Evolutionary conservation across 2,329 filamentous ascomycete species (phyloP).

Genomic region (Dactylonectria estremocensis): DNA sequence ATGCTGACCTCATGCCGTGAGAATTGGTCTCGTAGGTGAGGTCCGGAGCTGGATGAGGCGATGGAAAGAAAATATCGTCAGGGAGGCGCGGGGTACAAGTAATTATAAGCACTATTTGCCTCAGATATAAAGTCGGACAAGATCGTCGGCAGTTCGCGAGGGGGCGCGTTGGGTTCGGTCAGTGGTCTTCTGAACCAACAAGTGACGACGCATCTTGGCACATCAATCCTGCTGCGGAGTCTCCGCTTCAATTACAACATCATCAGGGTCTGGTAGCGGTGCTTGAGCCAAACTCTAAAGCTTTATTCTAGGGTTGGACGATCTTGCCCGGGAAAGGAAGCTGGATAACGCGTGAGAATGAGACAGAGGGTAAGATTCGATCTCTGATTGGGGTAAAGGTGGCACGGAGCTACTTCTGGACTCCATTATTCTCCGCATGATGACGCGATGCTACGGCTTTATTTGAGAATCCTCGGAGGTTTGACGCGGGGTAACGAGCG

Average conservation of each 20-base stretch:
- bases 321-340: slow-evolving; percentile 3
- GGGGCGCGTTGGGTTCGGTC: background rate
- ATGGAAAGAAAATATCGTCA: no score
- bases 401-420: background rate
- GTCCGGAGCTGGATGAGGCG: background rate
- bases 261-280: background rate
- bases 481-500: background rate
- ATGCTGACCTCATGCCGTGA: background rate
- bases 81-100: background rate
- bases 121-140: background rate
- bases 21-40: background rate
- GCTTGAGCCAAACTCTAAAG: background rate
- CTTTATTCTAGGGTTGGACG: background rate
- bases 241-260: background rate
- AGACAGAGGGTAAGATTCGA: background rate
- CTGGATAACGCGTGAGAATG: background rate
- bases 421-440: background rate
- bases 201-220: background rate
- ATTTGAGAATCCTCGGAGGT: background rate
- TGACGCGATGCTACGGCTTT: background rate
- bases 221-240: background rate
- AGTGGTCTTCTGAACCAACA: background rate
- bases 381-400: background rate
- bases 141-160: background rate
- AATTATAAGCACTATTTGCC: background rate